These are phyloP conservation scores for Rhipidocladum racemiflorum DNA, from an alignment of 176 grass and related monocot genomes.

Conservation along the genomic window DNA sequence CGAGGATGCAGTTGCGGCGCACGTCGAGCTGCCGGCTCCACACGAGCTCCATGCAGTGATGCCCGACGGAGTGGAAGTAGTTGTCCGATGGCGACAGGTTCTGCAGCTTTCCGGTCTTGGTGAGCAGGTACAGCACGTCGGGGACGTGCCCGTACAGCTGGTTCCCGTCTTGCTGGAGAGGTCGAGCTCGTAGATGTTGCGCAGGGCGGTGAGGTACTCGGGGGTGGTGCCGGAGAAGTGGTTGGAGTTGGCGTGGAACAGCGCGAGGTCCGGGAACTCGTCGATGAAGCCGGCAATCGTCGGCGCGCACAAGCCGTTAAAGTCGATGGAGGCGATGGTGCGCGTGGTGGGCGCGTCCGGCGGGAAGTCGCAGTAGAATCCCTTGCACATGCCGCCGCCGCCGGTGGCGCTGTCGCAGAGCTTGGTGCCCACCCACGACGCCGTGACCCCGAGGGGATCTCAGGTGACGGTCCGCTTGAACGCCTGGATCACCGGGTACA, in stretches of 20 bases:
- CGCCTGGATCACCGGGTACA: conserved; percentile 63
- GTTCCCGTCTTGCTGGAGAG: conserved; percentile 78
- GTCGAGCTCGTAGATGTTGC: conserved; percentile 75
- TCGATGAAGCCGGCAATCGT: conserved; percentile 61
- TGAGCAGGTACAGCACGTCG: conserved; percentile 65
- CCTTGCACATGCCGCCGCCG: conserved; percentile 43
- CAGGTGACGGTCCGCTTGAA: conserved; percentile 74
- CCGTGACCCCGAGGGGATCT: conserved; percentile 37
- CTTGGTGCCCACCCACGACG: conserved; percentile 40
- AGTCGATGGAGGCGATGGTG: conserved; percentile 79
- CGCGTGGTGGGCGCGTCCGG: not conserved
- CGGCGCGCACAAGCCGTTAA: conserved; percentile 64
- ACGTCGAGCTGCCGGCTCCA: conserved; percentile 59
- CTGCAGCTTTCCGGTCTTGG: conserved; percentile 44
- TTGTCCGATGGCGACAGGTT: conserved; percentile 77
- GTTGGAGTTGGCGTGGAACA: conserved; percentile 96
- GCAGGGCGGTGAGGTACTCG: conserved; percentile 40
- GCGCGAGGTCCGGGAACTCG: conserved; percentile 60
- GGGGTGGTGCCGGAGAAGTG: conserved; percentile 47
- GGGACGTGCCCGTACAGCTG: conserved; percentile 67
- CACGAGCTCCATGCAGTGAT: conserved; percentile 50
- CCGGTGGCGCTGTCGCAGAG: conserved; percentile 32
- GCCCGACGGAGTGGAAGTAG: conserved; percentile 67
- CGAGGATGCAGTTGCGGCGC: conserved; percentile 59
- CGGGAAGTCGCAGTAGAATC: conserved; percentile 69